Evolutionary conservation across 495 filamentous ascomycete genomes (phyloP), one percentile per base, ranked within the genome.

Genomic region (Aeminium ludgeri): DNA sequence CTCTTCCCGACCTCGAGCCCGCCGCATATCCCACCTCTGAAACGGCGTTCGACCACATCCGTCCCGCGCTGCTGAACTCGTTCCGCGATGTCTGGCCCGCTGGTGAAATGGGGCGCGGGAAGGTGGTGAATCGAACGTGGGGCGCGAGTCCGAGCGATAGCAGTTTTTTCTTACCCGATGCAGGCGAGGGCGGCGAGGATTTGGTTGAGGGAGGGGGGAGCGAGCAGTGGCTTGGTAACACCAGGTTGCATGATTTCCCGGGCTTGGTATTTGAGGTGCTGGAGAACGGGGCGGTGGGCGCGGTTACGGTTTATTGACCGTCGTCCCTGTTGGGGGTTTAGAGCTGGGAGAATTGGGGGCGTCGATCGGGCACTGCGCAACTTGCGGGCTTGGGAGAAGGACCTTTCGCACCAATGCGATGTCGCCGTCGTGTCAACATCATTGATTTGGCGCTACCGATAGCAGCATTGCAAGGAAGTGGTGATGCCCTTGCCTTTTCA

Each of bases 241-340:
- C 82, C 18, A 86, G 87, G 51, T 59, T 97, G 11, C 96, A 83
- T 65, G 86, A 86, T 10, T 96, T 91, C 55, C 89, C 87, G 1
- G 89, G 89, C 2, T 62, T 94, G 53, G 68, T 94, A 15, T 96
- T 95, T 62, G 89, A 97, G 62, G 87, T 97, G 10, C 59, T 95
- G 60, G 89, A 82, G 74, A 94, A 89, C 54, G 84, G 79, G 2
- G 76, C 74, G 31, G 84, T 97, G 25, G 87, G 82, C 56, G 79
- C 78, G 25, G 62, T 96, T 49, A 95, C 86, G 30, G 43, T 50
- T 3, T 41, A 31, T 38, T 50, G 25, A 41, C n/a, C n/a, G n/a
- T n/a, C n/a, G n/a, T n/a, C n/a, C n/a, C n/a, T n/a, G n/a, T n/a
- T n/a, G n/a, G n/a, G n/a, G n/a, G n/a, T n/a, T n/a, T n/a, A n/a